These are phyloP conservation scores for Macrotyloma uniflorum DNA, from an alignment of 306 rosid species.

Conservation along the genomic window DNA sequence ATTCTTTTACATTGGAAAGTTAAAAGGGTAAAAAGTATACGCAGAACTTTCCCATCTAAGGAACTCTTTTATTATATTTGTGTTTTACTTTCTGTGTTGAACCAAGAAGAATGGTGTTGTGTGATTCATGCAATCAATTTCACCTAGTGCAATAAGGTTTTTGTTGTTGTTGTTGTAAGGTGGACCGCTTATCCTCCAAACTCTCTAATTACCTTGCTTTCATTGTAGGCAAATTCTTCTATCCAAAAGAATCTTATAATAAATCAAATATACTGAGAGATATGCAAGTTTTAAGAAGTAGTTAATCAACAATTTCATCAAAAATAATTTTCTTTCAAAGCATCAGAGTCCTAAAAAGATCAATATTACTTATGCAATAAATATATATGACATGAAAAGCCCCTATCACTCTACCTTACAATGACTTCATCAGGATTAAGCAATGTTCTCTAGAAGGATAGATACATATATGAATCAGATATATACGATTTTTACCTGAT, in stretches of 20 bases:
- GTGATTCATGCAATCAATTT: background rate
- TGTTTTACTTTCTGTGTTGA: background rate
- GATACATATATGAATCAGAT: slow-evolving; percentile 5
- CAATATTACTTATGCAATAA: background rate
- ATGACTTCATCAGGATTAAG: slow-evolving; percentile 7
- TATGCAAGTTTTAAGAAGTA: slow-evolving; percentile 16
- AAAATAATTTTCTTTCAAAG: slow-evolving; percentile 13
- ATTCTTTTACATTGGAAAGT: background rate
- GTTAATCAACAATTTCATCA: slow-evolving; percentile 7
- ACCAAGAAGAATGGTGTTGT: background rate
- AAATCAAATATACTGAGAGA: slow-evolving; percentile 12
- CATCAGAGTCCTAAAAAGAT: background rate
- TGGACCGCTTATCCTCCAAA: slow-evolving; percentile 13
- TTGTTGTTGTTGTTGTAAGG: background rate
- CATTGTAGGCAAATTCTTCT: background rate
- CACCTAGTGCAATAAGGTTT: background rate
- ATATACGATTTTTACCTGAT: slow-evolving; percentile 63
- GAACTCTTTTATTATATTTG: background rate
- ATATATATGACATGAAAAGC: slow-evolving; percentile 7
- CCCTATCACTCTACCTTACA: background rate
- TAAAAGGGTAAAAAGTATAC: background rate
- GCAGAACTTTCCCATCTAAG: background rate
- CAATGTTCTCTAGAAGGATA: slow-evolving; percentile 21
- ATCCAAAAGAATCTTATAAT: background rate
- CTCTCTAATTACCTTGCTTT: background rate